Conservation (phyloP, 352 stramenopile species). For the Phytophthora parvispora region DNA sequence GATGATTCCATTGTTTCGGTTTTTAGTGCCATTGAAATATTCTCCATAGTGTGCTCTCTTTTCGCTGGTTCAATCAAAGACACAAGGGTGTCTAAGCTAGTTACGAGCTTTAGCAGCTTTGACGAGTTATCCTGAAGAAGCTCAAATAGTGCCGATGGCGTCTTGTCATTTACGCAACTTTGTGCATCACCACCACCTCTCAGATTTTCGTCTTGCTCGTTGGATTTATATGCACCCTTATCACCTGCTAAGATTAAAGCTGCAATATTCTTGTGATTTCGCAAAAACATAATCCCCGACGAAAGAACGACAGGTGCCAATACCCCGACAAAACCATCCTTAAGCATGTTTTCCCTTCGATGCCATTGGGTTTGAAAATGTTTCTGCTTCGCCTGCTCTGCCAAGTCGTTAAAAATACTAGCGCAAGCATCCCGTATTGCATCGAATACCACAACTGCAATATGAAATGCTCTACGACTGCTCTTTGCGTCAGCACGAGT, state of each 20-base stretch:
- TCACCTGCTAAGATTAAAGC: constrained; percentile 5
- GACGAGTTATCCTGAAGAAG: constrained; percentile 36
- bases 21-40: constrained; percentile 55
- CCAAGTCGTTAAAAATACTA: constrained; percentile 31
- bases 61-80: constrained; percentile 36
- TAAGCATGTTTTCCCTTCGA: constrained; percentile 31
- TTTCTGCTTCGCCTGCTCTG: constrained; percentile 9
- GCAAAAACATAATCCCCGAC: constrained; percentile 45
- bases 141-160: constrained; percentile 15
- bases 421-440: constrained; percentile 36
- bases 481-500: background rate
- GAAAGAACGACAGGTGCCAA: constrained; percentile 53
- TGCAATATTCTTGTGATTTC: constrained; percentile 28
- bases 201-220: background rate
- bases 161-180: background rate
- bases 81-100: constrained; percentile 43
- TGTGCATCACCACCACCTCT: background rate
- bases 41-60: constrained; percentile 46
- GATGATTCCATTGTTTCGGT: constrained; percentile 78
- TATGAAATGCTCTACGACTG: constrained; percentile 14
- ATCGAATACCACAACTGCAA: constrained; percentile 35
- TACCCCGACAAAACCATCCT: constrained; percentile 48
- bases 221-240: background rate
- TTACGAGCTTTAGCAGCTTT: constrained; percentile 45
- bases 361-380: constrained; percentile 18